phyloP scores from a whole-genome alignment of 108 stramenopile species.

The Phaeodactylum tricornutum region DNA sequence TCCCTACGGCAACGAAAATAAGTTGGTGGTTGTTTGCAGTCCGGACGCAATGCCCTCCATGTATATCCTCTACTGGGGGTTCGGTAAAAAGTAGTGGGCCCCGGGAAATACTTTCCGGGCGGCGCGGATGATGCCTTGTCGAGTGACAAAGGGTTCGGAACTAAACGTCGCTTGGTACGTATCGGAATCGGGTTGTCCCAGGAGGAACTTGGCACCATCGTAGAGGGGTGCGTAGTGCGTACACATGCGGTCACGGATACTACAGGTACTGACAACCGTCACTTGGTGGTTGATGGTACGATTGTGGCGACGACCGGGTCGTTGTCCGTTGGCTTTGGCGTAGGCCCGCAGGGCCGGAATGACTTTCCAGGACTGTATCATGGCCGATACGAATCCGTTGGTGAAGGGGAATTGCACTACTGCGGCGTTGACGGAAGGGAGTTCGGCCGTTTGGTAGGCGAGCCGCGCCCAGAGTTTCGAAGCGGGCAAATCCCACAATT shows the following conservation, averaged over 20 bases:
- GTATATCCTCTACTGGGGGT: too few relatives aligned
- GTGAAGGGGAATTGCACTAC: conserved; percentile 55
- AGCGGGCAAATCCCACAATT: conserved; percentile 6
- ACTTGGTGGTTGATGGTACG: not conserved
- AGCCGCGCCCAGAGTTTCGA: conserved; percentile 11
- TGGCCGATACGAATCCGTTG: conserved; percentile 52
- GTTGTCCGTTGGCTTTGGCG: conserved; percentile 24
- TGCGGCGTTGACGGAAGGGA: conserved; percentile 52
- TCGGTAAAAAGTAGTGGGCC: too few relatives aligned
- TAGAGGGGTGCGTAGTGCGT: conserved; percentile 63
- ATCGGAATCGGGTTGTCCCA: conserved; percentile 25
- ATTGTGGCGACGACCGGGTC: not conserved
- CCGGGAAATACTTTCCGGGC: too few relatives aligned
- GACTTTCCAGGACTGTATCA: conserved; percentile 49
- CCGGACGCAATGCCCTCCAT: too few relatives aligned
- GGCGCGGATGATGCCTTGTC: too few relatives aligned
- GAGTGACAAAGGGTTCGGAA: too few relatives aligned
- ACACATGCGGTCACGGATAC: conserved; percentile 49
- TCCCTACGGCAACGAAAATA: too few relatives aligned
- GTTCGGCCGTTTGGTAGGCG: conserved; percentile 12
- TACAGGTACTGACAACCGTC: conserved; percentile 58
- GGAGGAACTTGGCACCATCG: conserved; percentile 39
- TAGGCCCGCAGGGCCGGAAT: conserved; percentile 59
- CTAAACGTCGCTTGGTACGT: too few relatives aligned
- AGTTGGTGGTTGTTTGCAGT: too few relatives aligned